Conservation (phyloP, 177 flowering plant genomes). For the Viscum album region DNA sequence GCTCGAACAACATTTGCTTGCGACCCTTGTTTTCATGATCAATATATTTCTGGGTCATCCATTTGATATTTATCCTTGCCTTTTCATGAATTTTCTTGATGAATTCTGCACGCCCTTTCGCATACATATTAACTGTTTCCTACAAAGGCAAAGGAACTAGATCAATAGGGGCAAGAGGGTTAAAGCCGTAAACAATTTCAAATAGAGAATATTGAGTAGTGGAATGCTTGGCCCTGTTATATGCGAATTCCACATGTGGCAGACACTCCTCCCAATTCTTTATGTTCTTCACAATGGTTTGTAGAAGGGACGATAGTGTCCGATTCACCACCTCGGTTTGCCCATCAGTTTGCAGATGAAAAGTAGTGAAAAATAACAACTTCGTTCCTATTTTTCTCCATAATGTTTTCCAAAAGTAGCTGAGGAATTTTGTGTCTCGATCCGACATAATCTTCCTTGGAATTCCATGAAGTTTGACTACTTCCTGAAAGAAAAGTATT, state of each 20-base stretch:
- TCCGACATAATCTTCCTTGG: background rate
- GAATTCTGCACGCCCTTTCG: background rate
- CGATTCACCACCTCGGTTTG: slow-evolving; percentile 2
- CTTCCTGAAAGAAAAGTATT: background rate
- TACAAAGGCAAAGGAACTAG: background rate
- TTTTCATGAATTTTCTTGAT: background rate
- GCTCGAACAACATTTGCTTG: too few relatives aligned
- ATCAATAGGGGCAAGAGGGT: background rate
- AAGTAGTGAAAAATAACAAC: background rate
- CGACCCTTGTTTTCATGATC: background rate
- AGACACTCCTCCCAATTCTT: too few relatives aligned
- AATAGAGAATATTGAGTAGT: background rate
- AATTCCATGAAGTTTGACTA: background rate
- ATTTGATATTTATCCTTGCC: background rate
- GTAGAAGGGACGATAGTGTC: too few relatives aligned
- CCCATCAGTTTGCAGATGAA: background rate
- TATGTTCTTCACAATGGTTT: too few relatives aligned
- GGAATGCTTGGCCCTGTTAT: background rate
- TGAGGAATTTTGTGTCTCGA: background rate
- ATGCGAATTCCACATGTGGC: background rate
- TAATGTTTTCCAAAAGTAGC: background rate
- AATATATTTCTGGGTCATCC: background rate
- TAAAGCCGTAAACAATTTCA: background rate
- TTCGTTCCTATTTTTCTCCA: background rate
- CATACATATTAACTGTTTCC: background rate